Base-by-base conservation (phyloP, 805 yeast genomes). In the Kluyveromyces lactis region DNA sequence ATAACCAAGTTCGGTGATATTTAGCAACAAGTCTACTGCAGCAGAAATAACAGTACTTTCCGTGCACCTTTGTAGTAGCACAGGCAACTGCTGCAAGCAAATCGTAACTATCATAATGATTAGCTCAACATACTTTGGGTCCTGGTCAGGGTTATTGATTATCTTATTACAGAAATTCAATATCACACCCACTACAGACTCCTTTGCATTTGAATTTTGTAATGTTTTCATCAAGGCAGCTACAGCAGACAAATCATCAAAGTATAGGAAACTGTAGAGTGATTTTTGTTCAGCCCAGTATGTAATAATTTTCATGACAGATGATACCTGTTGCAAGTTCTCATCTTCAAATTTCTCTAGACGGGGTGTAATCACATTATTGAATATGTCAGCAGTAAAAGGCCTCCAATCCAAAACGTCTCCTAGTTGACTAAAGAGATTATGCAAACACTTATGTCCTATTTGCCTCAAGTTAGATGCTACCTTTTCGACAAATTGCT, bases 261-360 rank as follows among this genome's bases (percentile, higher is more conserved):
- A 60, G 40, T 69, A 69, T 32, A 86, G 59, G 42, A 81, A 74
- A 11, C 67, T 66, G 34, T 69, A 62, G 28, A 80, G 66, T 17
- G 64, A 63, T 4, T 66, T 63, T 24, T 62, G 55, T 4, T 67
- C 54, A 36, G 82, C 64, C 78, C 95, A 73, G 7, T 72, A 63
- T 5, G 75, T 60, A 51, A 90, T 72, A 8, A 86, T 55, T 41
- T 68, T 74, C 74, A 89, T 63, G 32, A 90, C 56, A 0, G 95
- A 72, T 0, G 97, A 86, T 0, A 90, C 80, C 51, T 82, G 86
- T 53, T 86, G 94, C 24, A 81, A 65, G 56, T 90, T 92, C 51
- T 83, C 95, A 30, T 64, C 71, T 3, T 81, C 81, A 58, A 90
- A 90, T 10, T 70, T 65, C 1, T 44, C 66, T 49, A 92, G 66